Evolutionary conservation across 225 moss, liverwort and hornwort genomes (phyloP), one percentile per base, ranked within the genome.

Genomic region (Antitrichia curtipendula): DNA sequence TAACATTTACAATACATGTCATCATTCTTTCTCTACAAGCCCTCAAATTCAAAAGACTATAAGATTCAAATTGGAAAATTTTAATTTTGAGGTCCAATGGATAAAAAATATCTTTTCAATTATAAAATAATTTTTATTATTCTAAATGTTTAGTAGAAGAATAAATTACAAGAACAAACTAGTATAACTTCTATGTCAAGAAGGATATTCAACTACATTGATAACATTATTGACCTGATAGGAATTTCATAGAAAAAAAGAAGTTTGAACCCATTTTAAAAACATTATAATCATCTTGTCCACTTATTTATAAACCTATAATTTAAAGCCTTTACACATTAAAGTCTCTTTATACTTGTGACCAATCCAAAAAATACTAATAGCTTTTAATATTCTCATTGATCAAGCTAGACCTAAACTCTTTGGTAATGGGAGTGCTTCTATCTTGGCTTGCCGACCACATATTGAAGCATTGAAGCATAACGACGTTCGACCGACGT

Each of bases 341-440:
- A n/a, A 34, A n/a, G 0, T 10, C 4, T 0, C 9, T 36, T 11
- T 36, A n/a, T 5, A n/a, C 3, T 36, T 65, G 4, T 5, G 1
- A 65, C n/a, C 36, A 20, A 36, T 65, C 36, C 19, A 17, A 65
- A 0, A 10, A 64, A 65, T 36, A 65, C 20, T 36, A 36, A 6
- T 20, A n/a, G 20, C 20, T 36, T 65, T 64, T 10, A 64, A 36
- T 36, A 6, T 19, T 64, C 34, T 64, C 9, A 34, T 64, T 36
- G 32, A 64, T 34, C 3, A 34, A 64, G 34, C 16, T 64, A 19
- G 10, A 36, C 20, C 65, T 20, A n/a, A 65, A 10, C 36, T 65
- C 65, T 65, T 65, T n/a, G 65, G 11, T 6, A 36, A 64, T 64
- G 13, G 24, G 4, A 40, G 24, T 40, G 24, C 25, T 25, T 24